Evolutionary conservation across 2,329 filamentous ascomycete genomes (phyloP), one percentile per base, ranked within the genome.

Genomic region (Aureobasidium sp.): DNA sequence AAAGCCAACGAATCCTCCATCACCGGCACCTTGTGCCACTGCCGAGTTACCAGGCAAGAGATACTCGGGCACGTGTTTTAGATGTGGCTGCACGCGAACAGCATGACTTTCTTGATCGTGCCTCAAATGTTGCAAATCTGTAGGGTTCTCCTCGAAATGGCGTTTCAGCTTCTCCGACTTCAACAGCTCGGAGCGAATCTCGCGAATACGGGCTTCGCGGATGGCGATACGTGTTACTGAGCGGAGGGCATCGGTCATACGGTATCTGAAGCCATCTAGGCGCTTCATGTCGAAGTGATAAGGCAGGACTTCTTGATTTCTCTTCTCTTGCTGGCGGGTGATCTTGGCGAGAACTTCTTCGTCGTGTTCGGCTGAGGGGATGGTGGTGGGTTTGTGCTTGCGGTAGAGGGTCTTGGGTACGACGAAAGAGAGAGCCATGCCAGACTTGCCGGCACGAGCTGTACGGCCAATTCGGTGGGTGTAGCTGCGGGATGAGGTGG

Each of bases 381-480:
- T 85, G 53, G 84, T 86, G 0, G 93, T 97, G 1, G 92, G 87
- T 70, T 91, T 90, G 77, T 97, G 93, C 74, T 96, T 96, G 67
- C 89, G 85, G 75, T 88, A 96, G 49, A 87, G 82, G 0, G 90
- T 86, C 55, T 85, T 82, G 9, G 94, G 93, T 3, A 99, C 83
- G 57, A 96, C 89, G 73, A 99, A 97, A 10, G 91, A 96, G n/a
- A 99, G 82, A 0, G 94, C 91, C 83, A 96, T 97, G 63, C 94
- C 94, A 1, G 89, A 86, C 71, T 95, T 90, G 11, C 92, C 93
- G 2, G 92, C 94, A 64, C 94, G 85, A 1, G 91, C 94, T 6
- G 94, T 99, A 36, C 94, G 86, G 36, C 94, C 94, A 69, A 99
- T 96, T 59, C 94, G 87, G 76, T 99, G 94, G n/a, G 90, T 95